These are phyloP conservation scores for Teunomyces gatunensis DNA, from an alignment of 805 yeast species.

Conservation along the genomic window DNA sequence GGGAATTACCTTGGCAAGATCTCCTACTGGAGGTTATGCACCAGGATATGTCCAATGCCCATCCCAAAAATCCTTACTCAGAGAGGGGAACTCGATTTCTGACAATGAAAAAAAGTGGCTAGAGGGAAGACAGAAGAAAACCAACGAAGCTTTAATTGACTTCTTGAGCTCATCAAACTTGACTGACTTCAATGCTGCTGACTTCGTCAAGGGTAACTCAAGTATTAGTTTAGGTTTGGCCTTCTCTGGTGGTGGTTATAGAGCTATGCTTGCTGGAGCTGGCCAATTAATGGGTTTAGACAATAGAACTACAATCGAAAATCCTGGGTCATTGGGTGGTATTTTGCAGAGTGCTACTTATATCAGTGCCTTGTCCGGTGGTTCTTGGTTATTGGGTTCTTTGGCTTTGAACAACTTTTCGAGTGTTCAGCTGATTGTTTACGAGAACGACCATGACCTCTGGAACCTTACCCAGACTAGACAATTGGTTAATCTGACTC, in stretches of 20 bases:
- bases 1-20: constrained; percentile 10
- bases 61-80: constrained; percentile 12
- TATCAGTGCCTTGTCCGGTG: constrained; percentile 78
- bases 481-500: constrained; percentile 25
- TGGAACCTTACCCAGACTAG: constrained; percentile 35
- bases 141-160: constrained; percentile 20
- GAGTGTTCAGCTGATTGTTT: constrained; percentile 55
- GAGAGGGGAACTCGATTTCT: constrained; percentile 27
- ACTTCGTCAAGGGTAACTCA: constrained; percentile 15
- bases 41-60: constrained; percentile 32
- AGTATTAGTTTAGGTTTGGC: constrained; percentile 32
- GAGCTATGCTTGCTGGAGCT: constrained; percentile 68
- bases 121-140: constrained; percentile 19
- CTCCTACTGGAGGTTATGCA: constrained; percentile 27
- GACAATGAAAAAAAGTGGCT: constrained; percentile 25
- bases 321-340: constrained; percentile 60
- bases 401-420: constrained; percentile 71
- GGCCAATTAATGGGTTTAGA: constrained; percentile 81
- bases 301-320: constrained; percentile 57
- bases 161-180: constrained; percentile 23
- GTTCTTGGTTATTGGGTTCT: constrained; percentile 77
- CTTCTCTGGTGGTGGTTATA: constrained; percentile 41
- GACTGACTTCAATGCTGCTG: constrained; percentile 19
- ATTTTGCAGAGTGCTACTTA: constrained; percentile 68
- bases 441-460: constrained; percentile 26